A percentile compares a stretch with the other conserved stretches of the same genome.
Conservation (phyloP, 768 basidiomycete genomes). For the Rhodosporidiobolus sp. region DNA sequence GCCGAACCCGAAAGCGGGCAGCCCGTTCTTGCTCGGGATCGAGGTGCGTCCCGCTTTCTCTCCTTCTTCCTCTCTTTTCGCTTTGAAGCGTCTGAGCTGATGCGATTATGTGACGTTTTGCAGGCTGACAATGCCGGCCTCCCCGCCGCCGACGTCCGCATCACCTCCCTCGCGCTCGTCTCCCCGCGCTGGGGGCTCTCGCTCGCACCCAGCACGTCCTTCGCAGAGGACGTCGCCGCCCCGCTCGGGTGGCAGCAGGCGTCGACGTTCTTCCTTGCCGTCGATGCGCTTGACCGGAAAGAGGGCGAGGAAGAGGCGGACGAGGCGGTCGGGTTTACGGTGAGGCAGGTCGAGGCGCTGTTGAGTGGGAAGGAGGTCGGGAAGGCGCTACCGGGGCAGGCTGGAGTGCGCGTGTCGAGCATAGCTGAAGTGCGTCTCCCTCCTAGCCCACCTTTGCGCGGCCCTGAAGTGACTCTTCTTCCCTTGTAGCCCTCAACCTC, state of each 20-base stretch:
- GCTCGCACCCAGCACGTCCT: slow-evolving; percentile 48
- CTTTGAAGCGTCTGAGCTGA: too few relatives aligned
- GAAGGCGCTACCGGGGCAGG: background rate
- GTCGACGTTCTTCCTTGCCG: slow-evolving; percentile 57
- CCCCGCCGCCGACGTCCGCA: slow-evolving; percentile 48
- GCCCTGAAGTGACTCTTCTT: too few relatives aligned
- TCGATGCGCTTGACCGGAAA: slow-evolving; percentile 50
- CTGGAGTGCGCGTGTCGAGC: background rate
- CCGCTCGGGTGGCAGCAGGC: slow-evolving; percentile 53
- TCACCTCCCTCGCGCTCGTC: slow-evolving; percentile 63
- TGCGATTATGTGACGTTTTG: background rate
- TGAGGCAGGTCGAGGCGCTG: slow-evolving; percentile 17
- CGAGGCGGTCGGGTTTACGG: slow-evolving; percentile 6
- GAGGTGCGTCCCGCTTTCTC: slow-evolving; percentile 18
- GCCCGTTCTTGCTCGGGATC: slow-evolving; percentile 15
- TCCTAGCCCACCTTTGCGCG: background rate
- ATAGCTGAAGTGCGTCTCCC: background rate
- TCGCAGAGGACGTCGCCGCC: slow-evolving; percentile 54
- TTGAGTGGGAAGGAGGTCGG: slow-evolving; percentile 26
- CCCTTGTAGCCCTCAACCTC: background rate
- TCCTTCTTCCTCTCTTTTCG: background rate
- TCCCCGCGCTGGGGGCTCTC: slow-evolving; percentile 68
- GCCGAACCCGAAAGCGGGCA: slow-evolving; percentile 50
- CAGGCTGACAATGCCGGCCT: slow-evolving; percentile 30
- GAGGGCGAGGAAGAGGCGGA: slow-evolving; percentile 27